Base-by-base conservation (phyloP, 2,329 filamentous ascomycete species). In the Raffaelea deltoideospora region DNA sequence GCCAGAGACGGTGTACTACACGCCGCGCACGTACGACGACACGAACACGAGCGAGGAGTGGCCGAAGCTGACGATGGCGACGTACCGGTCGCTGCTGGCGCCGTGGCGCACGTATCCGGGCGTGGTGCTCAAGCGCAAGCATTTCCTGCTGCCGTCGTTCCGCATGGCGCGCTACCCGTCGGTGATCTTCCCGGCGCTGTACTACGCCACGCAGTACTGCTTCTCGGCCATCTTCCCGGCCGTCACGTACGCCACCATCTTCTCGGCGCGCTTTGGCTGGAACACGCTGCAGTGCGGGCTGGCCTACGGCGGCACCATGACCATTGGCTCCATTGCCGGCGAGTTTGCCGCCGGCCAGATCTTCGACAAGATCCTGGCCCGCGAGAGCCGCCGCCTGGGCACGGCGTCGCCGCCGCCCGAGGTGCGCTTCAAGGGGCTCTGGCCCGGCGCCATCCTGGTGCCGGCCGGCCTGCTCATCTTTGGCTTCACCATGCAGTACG, bases 1-100 rank as follows among this genome's bases (percentile, higher is more conserved):
- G n/a, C n/a, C n/a, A n/a, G n/a, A n/a, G n/a, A n/a, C n/a, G n/a
- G n/a, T n/a, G n/a, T n/a, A n/a, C 7, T 29, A 29, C 28, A 26
- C 31, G 28, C 27, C 29, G 8, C 5, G 14, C 3, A 36, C 9
- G 31, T 31, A 19, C 41, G 34, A 11, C 32, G 37, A 11, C 34
- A 34, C 8, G 23, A n/a, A 14, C 30, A 37, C 8, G 41, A 42
- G 35, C 34, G 33, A 5, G 19, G 37, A 26, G 24, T 40, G n/a
- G n/a, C n/a, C n/a, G n/a, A n/a, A n/a, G n/a, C n/a, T n/a, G n/a
- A n/a, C n/a, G n/a, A n/a, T n/a, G n/a, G n/a, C n/a, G n/a, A n/a
- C n/a, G n/a, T n/a, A n/a, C n/a, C n/a, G n/a, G n/a, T n/a, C n/a
- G n/a, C n/a, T n/a, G n/a, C n/a, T n/a, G n/a, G n/a, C n/a, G n/a